phyloP scores from a whole-genome alignment of 2,329 filamentous ascomycete genomes.

The Diaporthe helianthi region DNA sequence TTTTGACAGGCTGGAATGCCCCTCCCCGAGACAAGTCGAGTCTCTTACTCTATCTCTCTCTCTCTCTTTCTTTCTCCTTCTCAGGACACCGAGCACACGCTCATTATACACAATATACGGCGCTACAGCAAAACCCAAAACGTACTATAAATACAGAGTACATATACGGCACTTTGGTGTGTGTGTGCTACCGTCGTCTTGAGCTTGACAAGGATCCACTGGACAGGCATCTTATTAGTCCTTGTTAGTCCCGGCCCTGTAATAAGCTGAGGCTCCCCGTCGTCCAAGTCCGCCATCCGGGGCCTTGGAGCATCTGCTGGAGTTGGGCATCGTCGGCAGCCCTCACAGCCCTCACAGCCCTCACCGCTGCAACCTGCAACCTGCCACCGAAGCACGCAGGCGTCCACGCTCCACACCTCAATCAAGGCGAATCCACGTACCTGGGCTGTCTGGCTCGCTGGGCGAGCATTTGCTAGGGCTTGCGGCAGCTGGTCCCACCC shows the following conservation, averaged over 20 bases:
- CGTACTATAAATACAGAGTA: too few species aligned
- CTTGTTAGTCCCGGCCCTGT: too few species aligned
- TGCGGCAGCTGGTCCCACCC: constrained; percentile 25
- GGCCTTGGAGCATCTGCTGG: neutral
- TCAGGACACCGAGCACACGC: constrained; percentile 11
- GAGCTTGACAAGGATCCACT: neutral
- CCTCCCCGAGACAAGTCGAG: constrained; percentile 3
- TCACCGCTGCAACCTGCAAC: constrained; percentile 32
- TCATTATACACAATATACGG: neutral
- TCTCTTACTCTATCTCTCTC: constrained; percentile 4
- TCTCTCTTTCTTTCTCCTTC: neutral
- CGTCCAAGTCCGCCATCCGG: neutral
- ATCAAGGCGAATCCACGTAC: constrained; percentile 14
- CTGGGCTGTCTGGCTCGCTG: too few species aligned
- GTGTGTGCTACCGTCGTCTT: neutral
- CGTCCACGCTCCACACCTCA: constrained; percentile 29
- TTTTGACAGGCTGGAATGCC: constrained; percentile 11
- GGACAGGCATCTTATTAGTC: neutral
- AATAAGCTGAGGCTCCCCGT: neutral
- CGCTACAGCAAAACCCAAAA: neutral
- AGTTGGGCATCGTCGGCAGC: constrained; percentile 19
- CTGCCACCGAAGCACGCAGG: constrained; percentile 24
- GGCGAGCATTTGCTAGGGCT: constrained; percentile 30
- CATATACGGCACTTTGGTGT: neutral
- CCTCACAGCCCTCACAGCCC: neutral